Evolutionary conservation across 768 basidiomycete genomes (phyloP).

Genomic region (Xanthoconium purpureum): DNA sequence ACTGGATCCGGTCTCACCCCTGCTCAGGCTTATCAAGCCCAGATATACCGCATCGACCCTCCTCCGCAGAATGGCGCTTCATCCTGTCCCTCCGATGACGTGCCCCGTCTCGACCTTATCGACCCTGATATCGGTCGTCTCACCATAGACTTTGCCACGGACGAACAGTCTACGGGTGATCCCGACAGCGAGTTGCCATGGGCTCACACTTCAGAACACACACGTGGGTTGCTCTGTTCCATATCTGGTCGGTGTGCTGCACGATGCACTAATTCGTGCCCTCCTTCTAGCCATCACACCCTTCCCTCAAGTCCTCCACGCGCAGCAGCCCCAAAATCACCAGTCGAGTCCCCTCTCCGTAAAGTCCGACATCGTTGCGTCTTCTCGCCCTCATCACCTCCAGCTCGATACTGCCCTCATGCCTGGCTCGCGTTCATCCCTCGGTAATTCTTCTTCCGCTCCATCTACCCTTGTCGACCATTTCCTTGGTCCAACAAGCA

Average conservation of each 20-base stretch:
- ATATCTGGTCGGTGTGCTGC: constrained; percentile 27
- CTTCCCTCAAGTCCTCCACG: constrained; percentile 22
- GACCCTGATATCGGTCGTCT: constrained; percentile 57
- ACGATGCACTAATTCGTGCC: constrained; percentile 25
- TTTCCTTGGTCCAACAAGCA: constrained; percentile 14
- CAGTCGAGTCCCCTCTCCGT: constrained; percentile 39
- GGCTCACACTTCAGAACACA: constrained; percentile 39
- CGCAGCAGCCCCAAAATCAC: constrained; percentile 27
- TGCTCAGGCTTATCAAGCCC: constrained; percentile 79
- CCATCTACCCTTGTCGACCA: constrained; percentile 41
- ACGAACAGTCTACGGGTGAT: constrained; percentile 34
- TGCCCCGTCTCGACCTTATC: constrained; percentile 45
- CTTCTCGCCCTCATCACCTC: constrained; percentile 46
- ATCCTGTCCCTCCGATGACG: constrained; percentile 22
- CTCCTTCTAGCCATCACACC: constrained; percentile 26
- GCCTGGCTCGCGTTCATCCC: constrained; percentile 41
- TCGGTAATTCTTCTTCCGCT: constrained; percentile 43
- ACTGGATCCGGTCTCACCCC: constrained; percentile 60
- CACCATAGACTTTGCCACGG: constrained; percentile 50
- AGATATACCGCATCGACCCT: constrained; percentile 55
- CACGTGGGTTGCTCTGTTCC: constrained; percentile 39
- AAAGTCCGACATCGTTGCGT: constrained; percentile 37
- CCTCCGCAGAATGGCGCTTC: constrained; percentile 32
- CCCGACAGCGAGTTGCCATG: constrained; percentile 60
- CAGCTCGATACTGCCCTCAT: constrained; percentile 55